phyloP scores from a whole-genome alignment of 2,329 filamentous ascomycete species.

The Cercospora sp. region DNA sequence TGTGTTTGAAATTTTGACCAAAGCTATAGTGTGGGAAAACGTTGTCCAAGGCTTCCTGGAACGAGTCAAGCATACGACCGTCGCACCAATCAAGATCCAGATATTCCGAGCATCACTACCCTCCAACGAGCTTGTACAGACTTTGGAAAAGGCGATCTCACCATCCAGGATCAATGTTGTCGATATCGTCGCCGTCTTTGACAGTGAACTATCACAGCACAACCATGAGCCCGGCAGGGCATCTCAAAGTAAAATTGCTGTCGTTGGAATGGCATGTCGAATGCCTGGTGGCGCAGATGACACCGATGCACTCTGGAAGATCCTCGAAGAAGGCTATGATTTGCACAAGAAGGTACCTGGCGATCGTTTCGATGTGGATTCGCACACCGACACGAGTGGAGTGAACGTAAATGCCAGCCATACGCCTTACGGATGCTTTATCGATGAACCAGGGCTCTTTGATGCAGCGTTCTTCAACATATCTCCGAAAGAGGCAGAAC shows the following conservation, averaged over 20 bases:
- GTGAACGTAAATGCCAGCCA: constrained; percentile 74
- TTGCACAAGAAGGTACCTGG: constrained; percentile 67
- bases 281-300: constrained; percentile 72
- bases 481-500: constrained; percentile 75
- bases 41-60: constrained; percentile 31
- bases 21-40: constrained; percentile 34
- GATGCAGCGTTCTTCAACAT: constrained; percentile 87
- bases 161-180: background rate
- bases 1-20: constrained; percentile 28
- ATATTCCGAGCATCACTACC: constrained; percentile 30
- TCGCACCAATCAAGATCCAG: constrained; percentile 14
- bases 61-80: background rate
- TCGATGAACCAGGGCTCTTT: constrained; percentile 73
- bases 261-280: constrained; percentile 78
- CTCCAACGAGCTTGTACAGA: constrained; percentile 26
- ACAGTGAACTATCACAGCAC: background rate
- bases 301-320: constrained; percentile 68
- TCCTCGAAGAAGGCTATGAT: constrained; percentile 72
- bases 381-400: constrained; percentile 69
- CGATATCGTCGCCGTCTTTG: constrained; percentile 9
- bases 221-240: background rate
- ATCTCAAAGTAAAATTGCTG: constrained; percentile 38
- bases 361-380: constrained; percentile 70
- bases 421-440: constrained; percentile 73
- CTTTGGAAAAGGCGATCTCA: constrained; percentile 14